Base-by-base conservation (phyloP, 495 filamentous ascomycete species). In the Jackrogersella multiformis region DNA sequence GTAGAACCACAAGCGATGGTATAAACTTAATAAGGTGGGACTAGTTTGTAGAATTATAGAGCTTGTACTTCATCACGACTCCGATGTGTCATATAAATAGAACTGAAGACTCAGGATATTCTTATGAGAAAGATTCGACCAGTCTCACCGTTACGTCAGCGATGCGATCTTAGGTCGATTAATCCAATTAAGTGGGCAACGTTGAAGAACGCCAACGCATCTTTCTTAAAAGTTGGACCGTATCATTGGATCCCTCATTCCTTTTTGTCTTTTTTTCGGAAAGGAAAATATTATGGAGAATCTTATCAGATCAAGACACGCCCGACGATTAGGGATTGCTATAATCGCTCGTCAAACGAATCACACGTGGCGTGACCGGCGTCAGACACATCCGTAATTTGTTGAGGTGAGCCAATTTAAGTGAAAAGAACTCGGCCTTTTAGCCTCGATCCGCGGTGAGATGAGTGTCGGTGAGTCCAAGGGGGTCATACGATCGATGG, bases 401-500 rank as follows among this genome's bases (percentile, higher is more conserved):
- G 61, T 61, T 70, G 61, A 52, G 49, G 44, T 36, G 55, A 46
- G 56, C 21, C 49, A 55, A 35, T 64, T 56, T 60, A 64, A 57
- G 61, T 56, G 60, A 64, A 42, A 45, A 15, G 18, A 32, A 18
- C 26, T 18, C 16, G 24, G 24, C 18, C n/a, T 16, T 23, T 16
- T 34, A 58, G 34, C 59, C 60, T 64, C 26, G 35, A 49, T 34
- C 32, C 55, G 26, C 54, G 54, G 59, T 62, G 66, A 57, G 49
- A 39, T 30, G 64, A 49, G 23, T 39, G 55, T 69, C 59, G 66
- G 55, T 55, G 61, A 70, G 45, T 45, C 38, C 30, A 52, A 45
- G 52, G 58, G 55, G 35, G 52, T 69, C 53, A 60, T 69, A 61
- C 61, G 66, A 69, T 69, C n/a, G 55, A 69, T 64, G 60, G 66